Base-by-base conservation (phyloP, 306 rosid species). In the Chamaecrista fasciculata region DNA sequence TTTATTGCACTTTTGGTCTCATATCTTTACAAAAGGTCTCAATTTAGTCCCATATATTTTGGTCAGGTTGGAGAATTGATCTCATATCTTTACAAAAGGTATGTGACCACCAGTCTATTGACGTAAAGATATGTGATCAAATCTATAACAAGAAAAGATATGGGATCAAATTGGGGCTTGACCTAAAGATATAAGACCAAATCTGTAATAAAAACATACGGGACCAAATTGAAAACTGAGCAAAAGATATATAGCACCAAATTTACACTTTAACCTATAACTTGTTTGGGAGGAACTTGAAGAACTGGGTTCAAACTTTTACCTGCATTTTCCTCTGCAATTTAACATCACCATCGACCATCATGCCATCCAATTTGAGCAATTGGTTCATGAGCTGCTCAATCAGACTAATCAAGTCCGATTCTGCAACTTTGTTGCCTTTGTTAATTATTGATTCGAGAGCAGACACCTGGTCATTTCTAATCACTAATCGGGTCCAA, bases 241-340 rank as follows among this genome's bases (percentile, higher is more conserved):
- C 5, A 47, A 48, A 16, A 6, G n/a, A 6, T n/a, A 6, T 5
- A 1, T 3, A 51, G 31, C 21, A 23, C 15, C 11, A 28, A 21
- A 26, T 1, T 2, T 12, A 2, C 15, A 20, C 11, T 20, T 4
- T 50, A 11, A 23, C 5, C n/a, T n/a, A n/a, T n/a, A 5, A 1
- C 11, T 10, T 11, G 44, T 39, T n/a, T n/a, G n/a, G n/a, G n/a
- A n/a, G n/a, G 14, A 11, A 37, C 37, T 55, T 55, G 15, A 18
- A 44, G 48, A 71, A 40, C n/a, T 39, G 31, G 62, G 2, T 62
- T 31, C 21, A 57, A 19, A 48, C 55, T 33, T 43, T n/a, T 76
- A 93, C 99, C 97, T 91, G 99, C 89, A 94, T 94, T 91, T 88
- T 94, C 61, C 97, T 90, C 78, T 94, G 99, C 76, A 94, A 80